Base-by-base conservation (phyloP, 768 basidiomycete genomes). In the Mycena rosella region DNA sequence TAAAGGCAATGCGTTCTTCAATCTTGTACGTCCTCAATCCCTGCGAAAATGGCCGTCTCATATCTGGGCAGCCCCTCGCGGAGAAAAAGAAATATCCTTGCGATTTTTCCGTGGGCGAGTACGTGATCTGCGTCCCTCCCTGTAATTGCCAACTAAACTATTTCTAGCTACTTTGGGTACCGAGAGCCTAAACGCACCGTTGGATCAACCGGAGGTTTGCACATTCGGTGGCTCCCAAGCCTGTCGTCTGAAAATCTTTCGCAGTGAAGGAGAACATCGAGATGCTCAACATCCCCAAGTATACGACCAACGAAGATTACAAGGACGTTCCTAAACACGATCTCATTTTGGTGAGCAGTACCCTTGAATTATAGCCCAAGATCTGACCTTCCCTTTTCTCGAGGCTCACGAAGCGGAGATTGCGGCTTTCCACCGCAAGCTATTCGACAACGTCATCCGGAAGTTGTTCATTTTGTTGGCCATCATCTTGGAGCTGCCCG, bases 401-500 rank as follows among this genome's bases (percentile, higher is more conserved):
- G 32, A 73, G 36, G 69, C 70, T n/a, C 76, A 76, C 69, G 70
- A 76, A 52, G 72, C 73, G 26, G 74, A 76, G 49, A 77, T 79
- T 40, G 73, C 75, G 0, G 71, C 74, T 4, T 80, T 80, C 71
- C 75, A 77, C 26, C 67, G 74, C 48, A 68, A 75, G 30, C 71
- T 79, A 42, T 79, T 77, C 74, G 72, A 75, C 30, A 73, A 77
- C 34, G 79, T 81, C 26, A 67, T 75, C 17, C 63, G 73, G 17
- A 76, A 73, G 32, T 72, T 80, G 10, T 75, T 79, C 60, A 68
- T 77, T 26, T 72, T 80, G 13, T 73, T 80, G 52, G 83, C 85
- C 0, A 73, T 82, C 45, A 80, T 83, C 51, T 75, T 86, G 30
- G 84, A 86, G 61, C 75, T 86, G 38, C 85, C 85, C 13, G 84